Evolutionary conservation across 139 green algal genomes (phyloP).

Genomic region (Picochlorum sp.): DNA sequence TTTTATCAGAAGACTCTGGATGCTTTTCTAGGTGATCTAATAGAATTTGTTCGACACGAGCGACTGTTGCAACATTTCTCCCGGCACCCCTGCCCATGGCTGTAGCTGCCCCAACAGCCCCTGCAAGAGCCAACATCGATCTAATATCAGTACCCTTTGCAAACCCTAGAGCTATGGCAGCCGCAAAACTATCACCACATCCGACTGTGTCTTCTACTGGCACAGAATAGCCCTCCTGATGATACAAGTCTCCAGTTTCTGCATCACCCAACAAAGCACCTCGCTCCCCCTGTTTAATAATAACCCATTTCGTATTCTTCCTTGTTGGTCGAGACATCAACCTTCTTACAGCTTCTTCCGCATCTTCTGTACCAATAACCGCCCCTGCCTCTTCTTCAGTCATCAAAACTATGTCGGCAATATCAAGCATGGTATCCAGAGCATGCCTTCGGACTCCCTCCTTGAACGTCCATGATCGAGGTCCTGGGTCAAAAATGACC

Average conservation of each 20-base stretch:
- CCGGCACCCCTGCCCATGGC: conserved; percentile 76
- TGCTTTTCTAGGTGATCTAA: not conserved
- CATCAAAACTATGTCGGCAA: conserved; percentile 72
- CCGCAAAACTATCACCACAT: conserved; percentile 91
- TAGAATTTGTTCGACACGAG: conserved; percentile 3
- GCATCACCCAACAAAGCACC: conserved; percentile 57
- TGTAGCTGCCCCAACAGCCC: conserved; percentile 86
- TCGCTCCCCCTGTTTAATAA: conserved; percentile 71
- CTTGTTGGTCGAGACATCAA: conserved; percentile 45
- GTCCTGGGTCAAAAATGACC: conserved; percentile 90
- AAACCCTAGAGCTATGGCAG: conserved; percentile 81
- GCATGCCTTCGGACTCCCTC: conserved; percentile 36
- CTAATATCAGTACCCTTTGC: conserved; percentile 28
- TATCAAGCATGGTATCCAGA: conserved; percentile 57
- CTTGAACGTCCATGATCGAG: conserved; percentile 51
- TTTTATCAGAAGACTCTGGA: not conserved
- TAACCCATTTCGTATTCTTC: conserved; percentile 53
- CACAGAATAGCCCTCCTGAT: conserved; percentile 46
- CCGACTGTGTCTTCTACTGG: conserved; percentile 90
- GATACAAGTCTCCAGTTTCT: conserved; percentile 5
- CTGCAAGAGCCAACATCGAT: conserved; percentile 76
- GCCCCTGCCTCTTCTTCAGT: conserved; percentile 75
- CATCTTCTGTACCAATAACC: conserved; percentile 60
- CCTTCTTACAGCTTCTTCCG: conserved; percentile 38
- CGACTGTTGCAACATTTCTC: conserved; percentile 68